phyloP scores from a whole-genome alignment of 441 rosid species.

The Omphalea diandra region DNA sequence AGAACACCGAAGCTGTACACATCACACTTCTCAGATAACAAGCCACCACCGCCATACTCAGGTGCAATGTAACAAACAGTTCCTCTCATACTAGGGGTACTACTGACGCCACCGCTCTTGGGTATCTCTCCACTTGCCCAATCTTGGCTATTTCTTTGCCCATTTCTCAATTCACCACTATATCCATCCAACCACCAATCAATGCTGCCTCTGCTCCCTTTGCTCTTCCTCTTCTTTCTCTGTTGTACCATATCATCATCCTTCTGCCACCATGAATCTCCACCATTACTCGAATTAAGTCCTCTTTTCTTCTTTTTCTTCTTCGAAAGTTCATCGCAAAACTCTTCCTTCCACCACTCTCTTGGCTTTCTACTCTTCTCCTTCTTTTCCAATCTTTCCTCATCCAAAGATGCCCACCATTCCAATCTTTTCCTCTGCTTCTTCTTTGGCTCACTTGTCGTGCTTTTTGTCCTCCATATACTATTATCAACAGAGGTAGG shows the following conservation, averaged over 20 bases:
- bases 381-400: constrained; percentile 35
- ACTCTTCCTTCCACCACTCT: constrained; percentile 98
- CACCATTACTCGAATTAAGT: constrained; percentile 33
- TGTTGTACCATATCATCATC: constrained; percentile 45
- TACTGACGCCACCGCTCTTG: constrained; percentile 79
- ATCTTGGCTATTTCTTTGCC: constrained; percentile 61
- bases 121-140: constrained; percentile 65
- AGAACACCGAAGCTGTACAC: constrained; percentile 84
- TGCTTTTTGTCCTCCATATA: constrained; percentile 30
- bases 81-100: constrained; percentile 95
- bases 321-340: constrained; percentile 73
- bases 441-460: constrained; percentile 45
- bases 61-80: constrained; percentile 91
- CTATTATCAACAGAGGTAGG: constrained; percentile 27
- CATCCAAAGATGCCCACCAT: constrained; percentile 37
- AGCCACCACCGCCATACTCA: constrained; percentile 79
- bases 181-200: constrained; percentile 87
- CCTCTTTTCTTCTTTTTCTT: constrained; percentile 61
- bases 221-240: constrained; percentile 48
- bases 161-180: constrained; percentile 58
- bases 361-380: constrained; percentile 65
- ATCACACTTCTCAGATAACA: constrained; percentile 75
- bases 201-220: constrained; percentile 55
- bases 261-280: constrained; percentile 71
- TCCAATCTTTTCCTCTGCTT: constrained; percentile 29